Percentiles rank a stretch among this genome's conserved stretches.
These are phyloP conservation scores for Veloporphyrellus conicus DNA, from an alignment of 1,284 basidiomycete genomes.

Conservation along the genomic window DNA sequence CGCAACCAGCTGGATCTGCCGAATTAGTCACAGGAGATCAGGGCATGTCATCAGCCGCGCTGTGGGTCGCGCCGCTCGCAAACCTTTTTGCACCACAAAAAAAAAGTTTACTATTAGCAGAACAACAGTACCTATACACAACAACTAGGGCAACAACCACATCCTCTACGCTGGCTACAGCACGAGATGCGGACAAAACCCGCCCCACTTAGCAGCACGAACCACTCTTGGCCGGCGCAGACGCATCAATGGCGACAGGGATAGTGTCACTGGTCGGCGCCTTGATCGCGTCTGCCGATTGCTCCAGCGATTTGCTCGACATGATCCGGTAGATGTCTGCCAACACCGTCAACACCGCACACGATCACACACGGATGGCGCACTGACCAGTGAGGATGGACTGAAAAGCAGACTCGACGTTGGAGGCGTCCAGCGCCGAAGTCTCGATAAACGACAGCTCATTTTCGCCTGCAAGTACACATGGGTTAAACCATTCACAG, in stretches of 20 bases:
- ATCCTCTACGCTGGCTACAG: constrained; percentile 5
- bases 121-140: constrained; percentile 22
- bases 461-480: constrained; percentile 54
- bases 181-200: constrained; percentile 6
- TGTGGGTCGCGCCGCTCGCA: constrained; percentile 66
- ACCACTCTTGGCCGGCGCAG: constrained; percentile 32
- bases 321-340: constrained; percentile 94
- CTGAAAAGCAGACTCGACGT: constrained; percentile 97
- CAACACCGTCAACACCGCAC: constrained; percentile 6
- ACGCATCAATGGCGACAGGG: constrained; percentile 58
- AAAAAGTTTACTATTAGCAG: constrained; percentile 20
- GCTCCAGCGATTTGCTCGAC: constrained; percentile 84
- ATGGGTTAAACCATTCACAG: background rate
- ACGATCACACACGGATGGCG: background rate
- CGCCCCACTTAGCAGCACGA: constrained; percentile 41
- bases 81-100: constrained; percentile 52
- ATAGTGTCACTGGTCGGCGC: constrained; percentile 71
- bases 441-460: constrained; percentile 96
- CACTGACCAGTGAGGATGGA: constrained; percentile 86
- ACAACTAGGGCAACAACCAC: constrained; percentile 10
- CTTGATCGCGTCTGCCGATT: constrained; percentile 67
- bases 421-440: constrained; percentile 97
- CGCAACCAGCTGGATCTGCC: constrained; percentile 76
- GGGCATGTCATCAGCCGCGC: constrained; percentile 78
- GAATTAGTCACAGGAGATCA: constrained; percentile 87